phyloP scores from a whole-genome alignment of 1,139 yeast genomes.

The Saccharomyces hybrid region DNA sequence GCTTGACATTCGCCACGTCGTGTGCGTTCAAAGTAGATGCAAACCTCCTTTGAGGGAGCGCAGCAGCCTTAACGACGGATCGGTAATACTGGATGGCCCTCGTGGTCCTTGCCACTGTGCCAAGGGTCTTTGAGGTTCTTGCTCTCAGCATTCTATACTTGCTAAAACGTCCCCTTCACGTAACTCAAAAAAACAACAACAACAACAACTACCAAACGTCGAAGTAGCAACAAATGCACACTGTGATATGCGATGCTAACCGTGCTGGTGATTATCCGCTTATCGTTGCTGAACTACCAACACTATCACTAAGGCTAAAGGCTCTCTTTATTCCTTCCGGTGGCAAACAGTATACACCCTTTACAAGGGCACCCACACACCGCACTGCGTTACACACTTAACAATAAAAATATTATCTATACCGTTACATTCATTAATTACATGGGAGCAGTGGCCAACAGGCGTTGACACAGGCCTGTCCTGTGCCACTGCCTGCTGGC shows the following conservation, averaged over 20 bases:
- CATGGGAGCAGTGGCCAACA: neutral
- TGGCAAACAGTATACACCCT: conserved; percentile 1
- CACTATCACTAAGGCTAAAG: too few relatives aligned
- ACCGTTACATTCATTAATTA: neutral
- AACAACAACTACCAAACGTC: neutral
- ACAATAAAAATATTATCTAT: neutral
- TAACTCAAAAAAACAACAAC: neutral
- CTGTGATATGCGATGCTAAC: neutral
- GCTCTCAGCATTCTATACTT: neutral
- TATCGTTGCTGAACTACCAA: neutral
- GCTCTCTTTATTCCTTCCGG: neutral
- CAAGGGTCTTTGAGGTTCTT: neutral
- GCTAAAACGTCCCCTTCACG: neutral
- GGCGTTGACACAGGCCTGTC: neutral
- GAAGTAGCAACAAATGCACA: neutral
- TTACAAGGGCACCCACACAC: neutral
- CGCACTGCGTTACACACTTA: neutral
- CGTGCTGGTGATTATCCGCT: neutral
- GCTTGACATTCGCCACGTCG: neutral
- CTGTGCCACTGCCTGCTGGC: neutral
- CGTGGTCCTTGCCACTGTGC: neutral
- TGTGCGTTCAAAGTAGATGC: neutral
- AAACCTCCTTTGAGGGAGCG: neutral
- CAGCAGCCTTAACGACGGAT: neutral
- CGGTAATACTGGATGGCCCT: neutral